These are phyloP conservation scores for Citrus sp. DNA, from an alignment of 345 rosid species.

Conservation along the genomic window DNA sequence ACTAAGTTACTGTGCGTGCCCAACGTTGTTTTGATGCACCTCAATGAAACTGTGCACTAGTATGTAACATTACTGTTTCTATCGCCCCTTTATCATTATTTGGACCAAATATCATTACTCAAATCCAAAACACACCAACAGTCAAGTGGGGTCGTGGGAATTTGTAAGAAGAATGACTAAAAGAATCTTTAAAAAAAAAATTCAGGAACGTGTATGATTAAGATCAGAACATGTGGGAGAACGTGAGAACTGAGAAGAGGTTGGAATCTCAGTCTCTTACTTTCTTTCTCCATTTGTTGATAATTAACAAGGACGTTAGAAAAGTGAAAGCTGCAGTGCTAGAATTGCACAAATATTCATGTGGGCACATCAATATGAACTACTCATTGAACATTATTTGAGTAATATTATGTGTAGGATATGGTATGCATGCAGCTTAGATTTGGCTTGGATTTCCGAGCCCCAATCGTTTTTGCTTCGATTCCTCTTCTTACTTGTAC, in stretches of 20 bases:
- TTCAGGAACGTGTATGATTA: slow-evolving; percentile 23
- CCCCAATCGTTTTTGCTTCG: neutral
- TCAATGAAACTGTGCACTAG: too few species aligned
- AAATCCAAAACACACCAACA: neutral
- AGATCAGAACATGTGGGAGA: slow-evolving; percentile 31
- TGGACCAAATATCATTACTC: too few species aligned
- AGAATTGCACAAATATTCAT: slow-evolving; percentile 24
- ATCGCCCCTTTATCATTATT: too few species aligned
- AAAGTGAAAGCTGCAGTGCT: slow-evolving; percentile 33
- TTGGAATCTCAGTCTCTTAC: slow-evolving; percentile 31
- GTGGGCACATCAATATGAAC: slow-evolving; percentile 13
- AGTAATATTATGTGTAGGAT: neutral
- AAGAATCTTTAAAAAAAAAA: slow-evolving; percentile 10
- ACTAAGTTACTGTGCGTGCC: too few species aligned
- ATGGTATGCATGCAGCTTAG: slow-evolving; percentile 3
- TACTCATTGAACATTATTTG: neutral
- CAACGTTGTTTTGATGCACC: too few species aligned
- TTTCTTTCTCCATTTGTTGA: slow-evolving; percentile 16
- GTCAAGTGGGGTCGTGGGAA: slow-evolving; percentile 6
- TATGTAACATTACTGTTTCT: too few species aligned
- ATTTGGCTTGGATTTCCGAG: slow-evolving; percentile 40
- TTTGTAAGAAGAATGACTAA: slow-evolving; percentile 3
- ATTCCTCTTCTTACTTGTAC: neutral
- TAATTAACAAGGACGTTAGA: slow-evolving; percentile 15
- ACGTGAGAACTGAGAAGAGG: slow-evolving; percentile 29